phyloP scores from a whole-genome alignment of 31 red algal species.

The Asparagopsis taxiformis region DNA sequence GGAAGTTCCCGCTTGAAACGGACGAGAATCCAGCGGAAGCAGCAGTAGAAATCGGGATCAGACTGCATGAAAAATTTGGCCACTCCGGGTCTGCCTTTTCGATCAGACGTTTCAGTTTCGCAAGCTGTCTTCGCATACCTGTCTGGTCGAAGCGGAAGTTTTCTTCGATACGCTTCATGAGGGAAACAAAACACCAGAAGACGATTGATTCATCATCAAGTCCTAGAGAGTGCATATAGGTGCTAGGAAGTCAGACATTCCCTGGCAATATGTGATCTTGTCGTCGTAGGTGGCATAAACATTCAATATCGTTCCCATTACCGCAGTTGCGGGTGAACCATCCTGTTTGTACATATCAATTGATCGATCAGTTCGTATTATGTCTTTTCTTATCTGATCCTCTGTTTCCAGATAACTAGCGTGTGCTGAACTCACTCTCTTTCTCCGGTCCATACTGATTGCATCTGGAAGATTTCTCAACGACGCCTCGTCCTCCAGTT shows the following conservation, averaged over 20 bases:
- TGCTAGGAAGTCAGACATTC: constrained; percentile 84
- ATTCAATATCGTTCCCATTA: constrained; percentile 63
- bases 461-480: constrained; percentile 18
- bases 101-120: constrained; percentile 37
- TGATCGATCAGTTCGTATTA: constrained; percentile 78
- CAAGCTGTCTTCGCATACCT: constrained; percentile 66
- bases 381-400: constrained; percentile 84
- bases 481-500: constrained; percentile 41
- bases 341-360: constrained; percentile 61
- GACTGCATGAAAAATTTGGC: constrained; percentile 40
- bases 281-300: constrained; percentile 67
- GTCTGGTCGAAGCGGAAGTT: constrained; percentile 82
- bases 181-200: constrained; percentile 69
- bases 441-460: constrained; percentile 20
- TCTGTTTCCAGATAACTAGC: constrained; percentile 47
- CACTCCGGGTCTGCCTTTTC: constrained; percentile 37
- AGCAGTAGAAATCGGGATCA: constrained; percentile 73
- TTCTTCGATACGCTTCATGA: constrained; percentile 68
- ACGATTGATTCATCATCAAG: constrained; percentile 57
- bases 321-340: constrained; percentile 14
- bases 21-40: constrained; percentile 85
- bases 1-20: constrained; percentile 86
- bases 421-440: constrained; percentile 58
- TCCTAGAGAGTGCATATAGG: constrained; percentile 63
- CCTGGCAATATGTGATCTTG: constrained; percentile 84